A percentile compares a stretch with the other conserved stretches of the same genome.
Evolutionary conservation across 805 yeast genomes (phyloP).

Genomic region (Starmerella potacharoeniae): DNA sequence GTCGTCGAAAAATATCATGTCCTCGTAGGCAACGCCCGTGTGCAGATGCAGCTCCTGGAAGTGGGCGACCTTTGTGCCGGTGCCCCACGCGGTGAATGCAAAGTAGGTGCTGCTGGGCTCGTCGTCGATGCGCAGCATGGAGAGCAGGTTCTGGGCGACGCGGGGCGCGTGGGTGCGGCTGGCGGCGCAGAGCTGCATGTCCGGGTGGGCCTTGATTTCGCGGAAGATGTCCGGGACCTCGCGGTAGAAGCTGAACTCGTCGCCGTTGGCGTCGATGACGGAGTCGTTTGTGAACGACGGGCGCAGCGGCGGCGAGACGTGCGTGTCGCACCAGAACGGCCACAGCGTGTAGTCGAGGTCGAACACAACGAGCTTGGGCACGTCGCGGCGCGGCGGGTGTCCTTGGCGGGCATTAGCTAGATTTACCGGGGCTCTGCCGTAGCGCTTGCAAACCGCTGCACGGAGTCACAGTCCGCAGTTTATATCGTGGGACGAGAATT

Average conservation of each 20-base stretch:
- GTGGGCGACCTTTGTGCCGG: conserved; percentile 43
- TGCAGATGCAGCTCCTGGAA: conserved; percentile 40
- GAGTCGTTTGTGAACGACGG: conserved; percentile 28
- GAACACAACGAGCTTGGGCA: conserved; percentile 51
- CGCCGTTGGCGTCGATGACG: conserved; percentile 46
- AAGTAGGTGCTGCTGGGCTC: conserved; percentile 43
- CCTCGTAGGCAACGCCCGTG: conserved; percentile 36
- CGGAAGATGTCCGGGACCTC: conserved; percentile 58
- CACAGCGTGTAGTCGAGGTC: conserved; percentile 69
- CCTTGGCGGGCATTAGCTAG: neutral
- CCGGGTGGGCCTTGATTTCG: conserved; percentile 38
- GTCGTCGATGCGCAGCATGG: conserved; percentile 42
- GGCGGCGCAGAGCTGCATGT: conserved; percentile 52
- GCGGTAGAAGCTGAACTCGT: conserved; percentile 43
- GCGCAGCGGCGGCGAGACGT: conserved; percentile 45
- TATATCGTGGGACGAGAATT: neutral
- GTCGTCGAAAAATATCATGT: conserved; percentile 66
- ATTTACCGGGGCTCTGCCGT: neutral
- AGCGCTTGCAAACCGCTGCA: neutral
- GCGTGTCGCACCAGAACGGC: conserved; percentile 79
- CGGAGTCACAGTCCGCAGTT: neutral
- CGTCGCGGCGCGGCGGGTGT: neutral
- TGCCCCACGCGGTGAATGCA: conserved; percentile 33
- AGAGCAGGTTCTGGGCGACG: conserved; percentile 56
- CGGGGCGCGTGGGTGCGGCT: conserved; percentile 70